These are phyloP conservation scores for Marvania coccoides DNA, from an alignment of 139 green algal genomes.

Conservation along the genomic window DNA sequence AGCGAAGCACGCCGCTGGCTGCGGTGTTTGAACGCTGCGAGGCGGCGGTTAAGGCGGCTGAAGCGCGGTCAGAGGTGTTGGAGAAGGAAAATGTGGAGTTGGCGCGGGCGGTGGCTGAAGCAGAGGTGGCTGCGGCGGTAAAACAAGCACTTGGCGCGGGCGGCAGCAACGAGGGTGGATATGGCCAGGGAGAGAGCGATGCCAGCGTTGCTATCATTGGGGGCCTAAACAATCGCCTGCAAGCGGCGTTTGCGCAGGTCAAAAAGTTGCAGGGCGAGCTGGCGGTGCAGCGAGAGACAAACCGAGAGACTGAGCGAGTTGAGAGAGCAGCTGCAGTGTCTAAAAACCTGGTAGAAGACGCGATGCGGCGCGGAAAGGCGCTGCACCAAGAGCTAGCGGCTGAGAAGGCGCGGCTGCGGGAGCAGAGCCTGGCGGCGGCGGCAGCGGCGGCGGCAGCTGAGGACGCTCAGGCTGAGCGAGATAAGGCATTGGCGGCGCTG, in stretches of 20 bases:
- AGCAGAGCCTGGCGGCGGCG: slow-evolving; percentile 7
- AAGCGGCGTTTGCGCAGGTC: neutral
- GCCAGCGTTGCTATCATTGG: neutral
- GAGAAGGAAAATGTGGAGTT: slow-evolving; percentile 7
- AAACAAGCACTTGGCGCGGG: neutral
- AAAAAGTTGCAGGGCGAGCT: slow-evolving; percentile 4
- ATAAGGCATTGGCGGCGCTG: neutral
- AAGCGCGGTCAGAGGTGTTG: neutral
- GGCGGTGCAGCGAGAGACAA: neutral
- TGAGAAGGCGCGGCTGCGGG: slow-evolving; percentile 2
- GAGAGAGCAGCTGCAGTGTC: neutral
- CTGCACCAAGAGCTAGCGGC: slow-evolving; percentile 6
- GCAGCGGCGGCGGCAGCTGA: neutral
- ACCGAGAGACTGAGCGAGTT: neutral
- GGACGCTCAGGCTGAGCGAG: neutral
- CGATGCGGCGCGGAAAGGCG: neutral
- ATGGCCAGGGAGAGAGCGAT: neutral
- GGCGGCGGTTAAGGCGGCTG: neutral
- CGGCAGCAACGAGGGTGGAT: neutral
- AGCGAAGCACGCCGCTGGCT: slow-evolving; percentile 2
- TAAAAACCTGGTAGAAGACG: neutral
- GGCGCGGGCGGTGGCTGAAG: slow-evolving; percentile 2
- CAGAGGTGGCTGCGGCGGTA: slow-evolving; percentile 3
- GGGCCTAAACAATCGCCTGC: neutral
- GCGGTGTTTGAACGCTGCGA: slow-evolving; percentile 11